A percentile compares a stretch with the other conserved stretches of the same genome.
Conservation (phyloP, 768 basidiomycete genomes). For the Trichaptum fuscoviolaceum region DNA sequence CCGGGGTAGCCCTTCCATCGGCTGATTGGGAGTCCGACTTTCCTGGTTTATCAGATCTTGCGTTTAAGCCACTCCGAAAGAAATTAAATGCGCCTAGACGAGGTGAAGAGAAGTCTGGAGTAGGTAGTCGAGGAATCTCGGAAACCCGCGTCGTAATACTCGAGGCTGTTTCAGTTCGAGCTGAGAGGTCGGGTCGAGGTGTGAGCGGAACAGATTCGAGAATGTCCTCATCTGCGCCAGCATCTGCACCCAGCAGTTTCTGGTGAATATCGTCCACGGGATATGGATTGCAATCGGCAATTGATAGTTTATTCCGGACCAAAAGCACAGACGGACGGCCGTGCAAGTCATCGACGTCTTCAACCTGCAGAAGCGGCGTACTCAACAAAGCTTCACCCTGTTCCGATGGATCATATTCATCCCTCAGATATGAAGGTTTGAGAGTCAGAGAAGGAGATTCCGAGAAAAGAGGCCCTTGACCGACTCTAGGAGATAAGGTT, state of each 20-base stretch:
- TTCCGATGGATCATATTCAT: not conserved
- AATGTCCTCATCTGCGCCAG: not conserved
- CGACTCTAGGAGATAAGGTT: not conserved
- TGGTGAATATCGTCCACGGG: not conserved
- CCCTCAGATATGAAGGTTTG: not conserved
- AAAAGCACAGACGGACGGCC: constrained; percentile 16
- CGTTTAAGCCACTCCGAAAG: constrained; percentile 6
- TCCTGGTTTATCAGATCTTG: constrained; percentile 3
- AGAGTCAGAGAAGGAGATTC: not conserved
- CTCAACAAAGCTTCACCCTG: not conserved
- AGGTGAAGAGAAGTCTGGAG: constrained; percentile 14
- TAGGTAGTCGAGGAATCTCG: constrained; percentile 13
- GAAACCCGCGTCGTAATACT: constrained; percentile 1
- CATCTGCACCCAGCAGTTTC: not conserved
- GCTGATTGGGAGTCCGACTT: constrained; percentile 13
- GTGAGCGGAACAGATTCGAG: constrained; percentile 18
- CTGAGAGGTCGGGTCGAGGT: constrained; percentile 11
- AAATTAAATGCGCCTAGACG: not conserved
- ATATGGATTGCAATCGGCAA: not conserved
- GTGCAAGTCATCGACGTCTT: constrained; percentile 15
- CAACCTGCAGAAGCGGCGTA: constrained; percentile 15
- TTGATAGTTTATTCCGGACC: constrained; percentile 10
- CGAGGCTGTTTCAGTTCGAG: constrained; percentile 6
- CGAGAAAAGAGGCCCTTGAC: not conserved
- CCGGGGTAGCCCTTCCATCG: not conserved